Evolutionary conservation across 192 early-diverging fungal genomes (phyloP), one percentile per base, ranked within the genome.

Genomic region (Kickxella alabastrina): DNA sequence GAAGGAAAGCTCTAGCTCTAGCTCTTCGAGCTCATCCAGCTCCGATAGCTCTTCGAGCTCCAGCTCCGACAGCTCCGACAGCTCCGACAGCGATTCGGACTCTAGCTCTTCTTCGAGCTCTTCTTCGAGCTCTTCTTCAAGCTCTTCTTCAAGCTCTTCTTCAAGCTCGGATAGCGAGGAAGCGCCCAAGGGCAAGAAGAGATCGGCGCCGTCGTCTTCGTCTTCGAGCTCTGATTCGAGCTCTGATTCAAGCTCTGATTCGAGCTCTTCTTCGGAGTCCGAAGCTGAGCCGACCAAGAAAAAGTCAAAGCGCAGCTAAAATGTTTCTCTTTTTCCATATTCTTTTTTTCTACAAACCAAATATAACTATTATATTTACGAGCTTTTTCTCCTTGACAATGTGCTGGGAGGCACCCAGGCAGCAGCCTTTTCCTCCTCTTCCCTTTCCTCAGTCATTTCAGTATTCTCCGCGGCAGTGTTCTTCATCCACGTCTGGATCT

Each of bases 221-320:
- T 50, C 51, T n/a, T 26, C 29, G 34, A 35, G 29, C 34, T 39
- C 27, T 36, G 41, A 59, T 24, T 59, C 57, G 3, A 45, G 49
- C 26, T 38, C 32, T 10, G 28, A 42, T 29, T 49, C 55, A 7
- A 24, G 21, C 27, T 44, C 48, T 0, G 43, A 34, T 12, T 42
- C 60, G 32, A 31, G 27, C n/a, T 59, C 68, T n/a, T n/a, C n/a
- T n/a, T n/a, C n/a, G n/a, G n/a, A n/a, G 10, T 53, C 52, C 14
- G 58, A 56, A 18, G n/a, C 15, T 4, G 39, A 52, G 29, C 52
- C 52, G 12, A 37, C 57, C 52, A 65, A 66, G 52, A 75, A 67
- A 43, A 58, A 45, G 19, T 25, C 23, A 2, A 46, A 57, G 53
- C 37, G 13, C 37, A 28, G 14, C 24, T 40, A 38, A 44, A 45